Base-by-base conservation (phyloP, 2,329 filamentous ascomycete species). In the Emmonsia crescens region DNA sequence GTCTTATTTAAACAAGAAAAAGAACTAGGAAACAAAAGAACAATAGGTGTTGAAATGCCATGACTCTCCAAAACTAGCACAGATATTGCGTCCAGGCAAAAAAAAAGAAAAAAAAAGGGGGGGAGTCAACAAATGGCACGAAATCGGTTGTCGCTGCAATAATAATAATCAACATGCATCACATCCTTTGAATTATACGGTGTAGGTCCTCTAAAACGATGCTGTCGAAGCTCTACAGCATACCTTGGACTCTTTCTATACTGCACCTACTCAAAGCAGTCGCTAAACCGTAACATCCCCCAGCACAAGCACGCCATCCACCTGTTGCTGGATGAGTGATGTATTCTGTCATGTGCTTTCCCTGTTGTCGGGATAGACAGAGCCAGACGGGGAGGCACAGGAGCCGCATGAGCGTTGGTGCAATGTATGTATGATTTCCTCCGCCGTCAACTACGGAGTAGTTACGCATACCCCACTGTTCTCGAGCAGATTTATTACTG, bases 101-200 rank as follows among this genome's bases (percentile, higher is more conserved):
- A 16, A 4, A 44, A 29, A 21, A 5, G 1, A 1, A 3, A 2
- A 57, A 31, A 27, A 12, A 5, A n/a, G n/a, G n/a, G n/a, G n/a
- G n/a, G n/a, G 21, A 24, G 3, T 10, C 56, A 44, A 46, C 24
- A 57, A 16, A 12, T 40, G 27, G 8, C 40, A 46, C 24, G 24
- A 16, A 57, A 33, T 48, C 16, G n/a, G 6, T 21, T 16, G 24
- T 29, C 40, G n/a, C 33, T 27, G 38, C 27, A 31, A 46, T 31
- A 31, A 57, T 42, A 16, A 62, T 59, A 52, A 24, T 62, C 44
- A 60, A 57, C 44, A 65, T 55, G 19, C 52, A 56, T 6, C 29
- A 55, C 38, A n/a, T n/a, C n/a, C n/a, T n/a, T n/a, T n/a, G n/a
- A n/a, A n/a, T n/a, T n/a, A n/a, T n/a, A n/a, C n/a, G n/a, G n/a